A percentile compares a stretch with the other conserved stretches of the same genome.
phyloP scores from a whole-genome alignment of 2,329 filamentous ascomycete genomes.

The Alternaria ventricosa region DNA sequence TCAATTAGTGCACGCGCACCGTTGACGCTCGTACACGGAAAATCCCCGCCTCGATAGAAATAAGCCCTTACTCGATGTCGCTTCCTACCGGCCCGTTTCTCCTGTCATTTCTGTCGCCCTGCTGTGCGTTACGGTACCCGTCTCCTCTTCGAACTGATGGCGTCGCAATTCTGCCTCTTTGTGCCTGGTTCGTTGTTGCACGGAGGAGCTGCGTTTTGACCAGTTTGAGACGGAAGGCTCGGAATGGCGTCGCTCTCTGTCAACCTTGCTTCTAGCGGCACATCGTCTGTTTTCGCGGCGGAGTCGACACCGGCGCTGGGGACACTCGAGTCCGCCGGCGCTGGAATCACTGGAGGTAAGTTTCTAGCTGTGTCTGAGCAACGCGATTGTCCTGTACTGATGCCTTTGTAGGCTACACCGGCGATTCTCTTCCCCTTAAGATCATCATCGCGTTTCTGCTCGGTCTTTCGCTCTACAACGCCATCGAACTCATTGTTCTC shows the following conservation, averaged over 20 bases:
- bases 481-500: slow-evolving; percentile 55
- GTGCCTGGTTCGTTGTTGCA: neutral
- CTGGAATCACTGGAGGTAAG: slow-evolving; percentile 42
- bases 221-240: neutral
- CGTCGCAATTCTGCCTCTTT: neutral
- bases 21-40: neutral
- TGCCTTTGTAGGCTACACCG: slow-evolving; percentile 36
- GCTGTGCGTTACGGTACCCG: neutral
- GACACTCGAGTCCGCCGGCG: slow-evolving; percentile 33
- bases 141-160: neutral
- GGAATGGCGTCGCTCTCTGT: slow-evolving; percentile 24
- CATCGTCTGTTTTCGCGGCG: slow-evolving; percentile 13
- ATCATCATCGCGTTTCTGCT: slow-evolving; percentile 47
- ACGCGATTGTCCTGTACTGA: neutral
- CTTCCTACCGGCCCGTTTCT: neutral
- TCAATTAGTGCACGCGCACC: slow-evolving; percentile 1
- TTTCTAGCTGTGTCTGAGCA: neutral
- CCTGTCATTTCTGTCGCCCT: neutral
- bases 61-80: neutral
- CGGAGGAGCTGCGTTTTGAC: neutral
- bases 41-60: slow-evolving; percentile 1
- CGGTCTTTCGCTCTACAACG: slow-evolving; percentile 48
- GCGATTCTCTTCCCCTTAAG: slow-evolving; percentile 37
- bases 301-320: slow-evolving; percentile 37
- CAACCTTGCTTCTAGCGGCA: slow-evolving; percentile 17